Evolutionary conservation across 495 filamentous ascomycete species (phyloP).

Genomic region (Podospora tetraspora): DNA sequence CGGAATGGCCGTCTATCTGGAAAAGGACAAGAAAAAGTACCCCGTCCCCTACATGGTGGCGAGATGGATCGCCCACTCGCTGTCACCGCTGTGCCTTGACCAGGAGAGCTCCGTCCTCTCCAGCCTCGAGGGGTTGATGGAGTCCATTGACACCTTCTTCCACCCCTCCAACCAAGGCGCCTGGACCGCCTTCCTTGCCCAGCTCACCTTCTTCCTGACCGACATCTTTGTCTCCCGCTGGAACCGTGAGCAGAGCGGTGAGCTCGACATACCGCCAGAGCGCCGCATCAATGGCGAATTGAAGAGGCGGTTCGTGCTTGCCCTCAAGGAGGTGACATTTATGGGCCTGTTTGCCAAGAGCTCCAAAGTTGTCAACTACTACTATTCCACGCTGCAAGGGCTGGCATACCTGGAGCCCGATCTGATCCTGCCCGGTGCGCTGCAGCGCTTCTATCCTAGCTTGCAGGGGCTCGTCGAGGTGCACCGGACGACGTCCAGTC

Average conservation of each 20-base stretch:
- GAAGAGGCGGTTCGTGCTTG: slow-evolving; percentile 85
- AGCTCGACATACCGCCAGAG: slow-evolving; percentile 77
- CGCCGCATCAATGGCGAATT: slow-evolving; percentile 71
- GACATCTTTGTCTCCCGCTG: slow-evolving; percentile 98
- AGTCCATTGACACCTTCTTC: slow-evolving; percentile 97
- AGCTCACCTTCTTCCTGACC: slow-evolving; percentile 85
- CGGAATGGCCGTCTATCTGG: slow-evolving; percentile 76
- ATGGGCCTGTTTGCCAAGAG: slow-evolving; percentile 99
- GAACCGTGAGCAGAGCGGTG: slow-evolving; percentile 89
- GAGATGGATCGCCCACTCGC: slow-evolving; percentile 89
- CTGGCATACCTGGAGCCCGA: slow-evolving; percentile 87
- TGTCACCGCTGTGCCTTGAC: slow-evolving; percentile 80
- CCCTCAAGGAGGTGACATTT: slow-evolving; percentile 87
- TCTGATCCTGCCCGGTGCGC: slow-evolving; percentile 84
- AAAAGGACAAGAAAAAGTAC: slow-evolving; percentile 88
- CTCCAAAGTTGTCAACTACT: slow-evolving; percentile 81
- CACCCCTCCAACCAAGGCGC: slow-evolving; percentile 92
- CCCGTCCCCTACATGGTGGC: slow-evolving; percentile 87
- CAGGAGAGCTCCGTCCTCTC: slow-evolving; percentile 72
- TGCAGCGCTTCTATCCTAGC: slow-evolving; percentile 95
- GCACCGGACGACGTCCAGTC: slow-evolving; percentile 89
- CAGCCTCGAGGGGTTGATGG: slow-evolving; percentile 86
- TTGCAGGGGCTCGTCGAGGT: slow-evolving; percentile 96
- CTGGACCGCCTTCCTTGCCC: slow-evolving; percentile 87
- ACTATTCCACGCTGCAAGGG: slow-evolving; percentile 80